Evolutionary conservation across 176 grass and related monocot species (phyloP).

Genomic region (Oryza glaberrima): DNA sequence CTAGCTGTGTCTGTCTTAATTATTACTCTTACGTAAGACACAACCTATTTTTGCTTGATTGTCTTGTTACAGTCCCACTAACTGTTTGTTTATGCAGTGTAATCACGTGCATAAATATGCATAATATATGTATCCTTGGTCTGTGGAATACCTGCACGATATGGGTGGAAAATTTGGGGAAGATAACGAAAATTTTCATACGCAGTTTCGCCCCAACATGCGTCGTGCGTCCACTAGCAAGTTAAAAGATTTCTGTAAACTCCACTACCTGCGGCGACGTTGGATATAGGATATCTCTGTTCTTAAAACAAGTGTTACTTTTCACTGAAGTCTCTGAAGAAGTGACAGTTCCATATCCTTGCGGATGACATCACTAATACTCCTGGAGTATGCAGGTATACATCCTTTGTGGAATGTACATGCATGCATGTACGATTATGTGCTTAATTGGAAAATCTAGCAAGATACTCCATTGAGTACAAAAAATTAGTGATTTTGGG

Average conservation of each 20-base stretch:
- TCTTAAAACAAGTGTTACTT: conserved; percentile 24
- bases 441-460: background rate
- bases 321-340: background rate
- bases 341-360: background rate
- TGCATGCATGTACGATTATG: background rate
- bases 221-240: conserved; percentile 20
- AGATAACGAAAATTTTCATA: background rate
- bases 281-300: background rate
- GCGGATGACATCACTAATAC: background rate
- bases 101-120: conserved; percentile 47
- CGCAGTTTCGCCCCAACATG: background rate
- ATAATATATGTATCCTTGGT: conserved; percentile 6
- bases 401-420: background rate
- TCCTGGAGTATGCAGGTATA: background rate
- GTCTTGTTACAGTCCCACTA: conserved; percentile 45
- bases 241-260: conserved; percentile 7
- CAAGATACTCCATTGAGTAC: background rate
- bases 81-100: conserved; percentile 26
- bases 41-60: background rate
- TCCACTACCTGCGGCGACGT: conserved; percentile 27
- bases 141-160: conserved; percentile 4
- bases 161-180: conserved; percentile 28
- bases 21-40: conserved; percentile 2
- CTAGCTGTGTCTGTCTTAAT: background rate
- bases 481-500: background rate